Percentiles rank a stretch among this genome's conserved stretches.
Evolutionary conservation across 2,329 filamentous ascomycete species (phyloP).

Genomic region (Cladophialophora chaetospira): DNA sequence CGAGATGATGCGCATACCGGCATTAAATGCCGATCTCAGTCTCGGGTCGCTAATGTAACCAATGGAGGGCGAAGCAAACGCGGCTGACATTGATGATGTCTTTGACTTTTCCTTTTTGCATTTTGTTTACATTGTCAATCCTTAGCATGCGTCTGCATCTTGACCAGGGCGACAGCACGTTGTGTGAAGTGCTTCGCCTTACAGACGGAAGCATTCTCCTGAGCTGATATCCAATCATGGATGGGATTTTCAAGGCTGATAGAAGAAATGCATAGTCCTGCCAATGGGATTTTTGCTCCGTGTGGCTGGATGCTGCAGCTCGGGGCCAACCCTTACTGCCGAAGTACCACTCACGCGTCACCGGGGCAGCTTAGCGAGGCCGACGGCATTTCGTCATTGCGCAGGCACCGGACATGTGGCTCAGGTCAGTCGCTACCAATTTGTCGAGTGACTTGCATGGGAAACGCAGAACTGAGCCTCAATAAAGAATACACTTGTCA

Average conservation of each 20-base stretch:
- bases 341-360: not conserved
- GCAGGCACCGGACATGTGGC: not conserved
- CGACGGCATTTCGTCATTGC: not conserved
- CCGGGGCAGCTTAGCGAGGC: not conserved
- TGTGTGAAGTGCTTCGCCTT: no score
- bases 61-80: not conserved
- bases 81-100: not conserved
- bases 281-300: slow-evolving; percentile 9
- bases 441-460: no score
- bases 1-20: not conserved
- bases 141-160: no score
- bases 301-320: not conserved
- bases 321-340: not conserved
- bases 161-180: no score
- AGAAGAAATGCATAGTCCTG: slow-evolving; percentile 4
- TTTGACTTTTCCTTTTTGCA: not conserved
- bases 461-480: no score
- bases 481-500: no score
- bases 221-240: no score
- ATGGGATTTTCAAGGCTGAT: slow-evolving; percentile 3
- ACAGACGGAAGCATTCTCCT: no score
- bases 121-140: no score
- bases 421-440: no score
- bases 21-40: not conserved
- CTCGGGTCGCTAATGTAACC: not conserved